Evolutionary conservation across 345 rosid genomes (phyloP).

Genomic region (Nephelium lappaceum): DNA sequence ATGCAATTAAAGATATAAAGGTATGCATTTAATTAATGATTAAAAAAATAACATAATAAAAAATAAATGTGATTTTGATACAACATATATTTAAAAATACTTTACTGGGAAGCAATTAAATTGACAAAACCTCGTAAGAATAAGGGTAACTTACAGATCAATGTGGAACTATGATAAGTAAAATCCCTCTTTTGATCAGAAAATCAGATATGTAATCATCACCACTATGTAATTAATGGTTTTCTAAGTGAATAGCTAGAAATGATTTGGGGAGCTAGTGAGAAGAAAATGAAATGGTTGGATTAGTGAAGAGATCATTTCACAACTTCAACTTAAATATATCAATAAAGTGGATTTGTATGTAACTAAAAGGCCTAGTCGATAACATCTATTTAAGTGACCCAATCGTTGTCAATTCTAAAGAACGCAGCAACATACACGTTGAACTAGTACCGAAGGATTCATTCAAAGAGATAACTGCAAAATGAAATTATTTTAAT

Average conservation of each 20-base stretch:
- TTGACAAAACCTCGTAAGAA: not conserved
- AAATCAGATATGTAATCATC: not conserved
- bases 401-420: not conserved
- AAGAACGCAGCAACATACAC: not conserved
- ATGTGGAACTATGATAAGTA: not conserved
- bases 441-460: not conserved
- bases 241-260: not conserved
- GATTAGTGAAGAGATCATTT: constrained; percentile 4
- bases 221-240: not conserved
- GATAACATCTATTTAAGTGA: constrained; percentile 4
- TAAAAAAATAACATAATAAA: no score
- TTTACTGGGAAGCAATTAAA: not conserved
- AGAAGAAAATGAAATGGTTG: constrained; percentile 11
- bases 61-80: no score
- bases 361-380: constrained; percentile 4
- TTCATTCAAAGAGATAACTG: no score
- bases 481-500: no score
- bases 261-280: not conserved
- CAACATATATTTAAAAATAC: no score
- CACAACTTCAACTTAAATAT: not conserved
- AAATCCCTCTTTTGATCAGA: not conserved
- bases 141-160: not conserved
- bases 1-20: no score
- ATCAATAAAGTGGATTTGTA: not conserved
- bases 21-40: no score